Base-by-base conservation (phyloP, 257 asterid genomes). In the Nicotiana sylvestris region DNA sequence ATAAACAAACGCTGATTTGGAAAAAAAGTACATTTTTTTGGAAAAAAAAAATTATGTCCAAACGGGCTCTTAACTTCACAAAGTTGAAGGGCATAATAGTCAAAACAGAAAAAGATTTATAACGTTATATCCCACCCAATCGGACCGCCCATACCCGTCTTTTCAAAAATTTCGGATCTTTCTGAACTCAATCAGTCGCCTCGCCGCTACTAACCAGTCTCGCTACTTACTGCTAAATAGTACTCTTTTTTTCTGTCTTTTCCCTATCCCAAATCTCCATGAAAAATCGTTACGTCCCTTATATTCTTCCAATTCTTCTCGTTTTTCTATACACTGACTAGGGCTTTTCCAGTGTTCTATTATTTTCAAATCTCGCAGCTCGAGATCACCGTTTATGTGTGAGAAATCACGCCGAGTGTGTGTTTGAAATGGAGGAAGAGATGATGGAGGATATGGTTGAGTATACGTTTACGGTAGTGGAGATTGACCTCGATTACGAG, bases 401-500 rank as follows among this genome's bases (percentile, higher is more conserved):
- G 76, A 66, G 39, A 56, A 18, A 61, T 67, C 79, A 46, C 76
- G 67, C 55, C 27, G 76, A 17, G 69, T 62, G 79, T 39, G 68
- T 69, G 76, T n/a, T 65, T 69, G 16, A 62, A 85, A 87, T 91
- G 93, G 94, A 93, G 53, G 95, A 91, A 81, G 92, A 87, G 58
- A 90, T 91, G 58, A 90, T 91, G 89, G 93, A 91, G 66, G 92
- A 89, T 77, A 82, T 69, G 86, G 77, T 62, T 82, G 93, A 86
- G 82, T 91, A 90, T 82, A 86, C 82, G 49, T 94, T 93, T 88
- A 91, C 93, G 83, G 98, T 84, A 46, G 86, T 88, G 76, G 98
- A 96, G 86, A 87, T 96, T 89, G 99, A 96, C 83, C 88, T 94
- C 25, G 97, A 96, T 83, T 96, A 96, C 81, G 99, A 96, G 89